Evolutionary conservation across 2,329 filamentous ascomycete genomes (phyloP).

Genomic region (Lecanicillium sp.): DNA sequence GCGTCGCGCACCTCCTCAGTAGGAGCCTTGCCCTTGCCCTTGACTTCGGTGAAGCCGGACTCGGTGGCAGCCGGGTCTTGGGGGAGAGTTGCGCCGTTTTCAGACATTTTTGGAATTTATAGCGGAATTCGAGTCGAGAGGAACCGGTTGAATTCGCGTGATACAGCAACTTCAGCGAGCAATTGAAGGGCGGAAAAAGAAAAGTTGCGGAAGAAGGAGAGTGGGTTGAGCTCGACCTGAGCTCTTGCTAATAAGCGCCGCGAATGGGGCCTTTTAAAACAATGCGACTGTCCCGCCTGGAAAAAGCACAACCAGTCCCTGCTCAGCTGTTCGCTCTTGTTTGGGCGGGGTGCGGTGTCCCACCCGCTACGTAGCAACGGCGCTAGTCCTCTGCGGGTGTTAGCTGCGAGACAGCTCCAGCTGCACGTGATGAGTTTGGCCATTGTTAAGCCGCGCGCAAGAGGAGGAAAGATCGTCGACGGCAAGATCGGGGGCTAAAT

Average conservation of each 20-base stretch:
- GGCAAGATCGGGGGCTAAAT: no score
- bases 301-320: not conserved
- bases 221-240: constrained; percentile 9
- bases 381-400: constrained; percentile 15
- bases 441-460: no score
- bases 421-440: constrained; percentile 6
- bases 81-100: constrained; percentile 40
- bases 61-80: constrained; percentile 32
- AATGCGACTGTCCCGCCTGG: not conserved
- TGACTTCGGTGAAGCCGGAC: constrained; percentile 44
- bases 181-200: constrained; percentile 1
- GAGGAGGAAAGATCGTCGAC: no score
- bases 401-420: constrained; percentile 3
- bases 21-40: constrained; percentile 81
- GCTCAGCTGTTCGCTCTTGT: constrained; percentile 8
- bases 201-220: constrained; percentile 4
- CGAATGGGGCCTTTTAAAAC: no score
- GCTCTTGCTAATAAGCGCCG: constrained; percentile 3
- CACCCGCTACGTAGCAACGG: constrained; percentile 19
- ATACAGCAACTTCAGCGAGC: not conserved
- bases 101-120: constrained; percentile 32
- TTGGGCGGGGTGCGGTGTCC: not conserved
- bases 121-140: no score
- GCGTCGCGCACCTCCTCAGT: constrained; percentile 43
- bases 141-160: no score